Conservation (phyloP, 768 basidiomycete genomes). For the Hygrophorus russula region DNA sequence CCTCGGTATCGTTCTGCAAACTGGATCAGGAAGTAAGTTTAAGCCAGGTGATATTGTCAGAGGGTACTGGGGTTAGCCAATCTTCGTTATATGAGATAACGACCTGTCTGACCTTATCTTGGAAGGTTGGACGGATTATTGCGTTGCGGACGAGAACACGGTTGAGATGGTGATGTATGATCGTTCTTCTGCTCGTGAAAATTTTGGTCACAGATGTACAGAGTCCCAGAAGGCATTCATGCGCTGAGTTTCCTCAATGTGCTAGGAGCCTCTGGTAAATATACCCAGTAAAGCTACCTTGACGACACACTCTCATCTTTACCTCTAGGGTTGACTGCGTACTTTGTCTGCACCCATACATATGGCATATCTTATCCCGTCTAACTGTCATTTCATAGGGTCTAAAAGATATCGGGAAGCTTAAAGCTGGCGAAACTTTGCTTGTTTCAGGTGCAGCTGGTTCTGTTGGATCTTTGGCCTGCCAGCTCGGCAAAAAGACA, state of each 20-base stretch:
- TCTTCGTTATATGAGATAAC: no score
- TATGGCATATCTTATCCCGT: not conserved
- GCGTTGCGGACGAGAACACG: slow-evolving; percentile 41
- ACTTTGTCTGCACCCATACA: slow-evolving; percentile 47
- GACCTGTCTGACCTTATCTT: not conserved
- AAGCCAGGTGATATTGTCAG: slow-evolving; percentile 59
- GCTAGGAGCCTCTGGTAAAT: slow-evolving; percentile 62
- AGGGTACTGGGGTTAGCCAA: slow-evolving; percentile 48
- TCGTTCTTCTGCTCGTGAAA: not conserved
- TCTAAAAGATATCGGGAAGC: slow-evolving; percentile 64
- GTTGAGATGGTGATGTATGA: slow-evolving; percentile 48
- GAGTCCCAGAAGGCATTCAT: slow-evolving; percentile 46
- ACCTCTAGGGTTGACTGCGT: slow-evolving; percentile 68
- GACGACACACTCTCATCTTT: not conserved
- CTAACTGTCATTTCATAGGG: slow-evolving; percentile 37
- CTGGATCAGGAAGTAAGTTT: slow-evolving; percentile 40
- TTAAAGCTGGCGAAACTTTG: slow-evolving; percentile 78
- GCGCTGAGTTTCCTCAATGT: slow-evolving; percentile 74
- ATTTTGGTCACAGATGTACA: slow-evolving; percentile 13
- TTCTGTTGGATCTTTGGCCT: slow-evolving; percentile 70
- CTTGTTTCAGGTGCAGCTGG: slow-evolving; percentile 88
- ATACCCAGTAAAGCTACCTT: not conserved
- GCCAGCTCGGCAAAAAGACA: slow-evolving; percentile 70
- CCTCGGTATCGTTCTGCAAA: slow-evolving; percentile 54
- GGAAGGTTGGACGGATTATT: slow-evolving; percentile 72